Evolutionary conservation across 768 basidiomycete genomes (phyloP).

Genomic region (Panus rudis): DNA sequence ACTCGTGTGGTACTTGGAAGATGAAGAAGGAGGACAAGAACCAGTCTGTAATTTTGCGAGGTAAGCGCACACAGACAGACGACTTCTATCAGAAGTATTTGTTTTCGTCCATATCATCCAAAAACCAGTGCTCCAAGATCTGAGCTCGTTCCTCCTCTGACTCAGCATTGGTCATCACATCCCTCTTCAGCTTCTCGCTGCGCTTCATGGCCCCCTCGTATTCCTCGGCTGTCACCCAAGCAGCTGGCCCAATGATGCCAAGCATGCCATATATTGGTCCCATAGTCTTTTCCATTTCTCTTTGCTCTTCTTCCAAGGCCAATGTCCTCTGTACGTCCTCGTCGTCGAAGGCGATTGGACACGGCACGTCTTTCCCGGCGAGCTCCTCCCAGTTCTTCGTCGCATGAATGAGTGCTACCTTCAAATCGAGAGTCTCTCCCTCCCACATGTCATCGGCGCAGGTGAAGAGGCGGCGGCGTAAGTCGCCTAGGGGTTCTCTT

Average conservation of each 20-base stretch:
- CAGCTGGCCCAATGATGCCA: conserved; percentile 12
- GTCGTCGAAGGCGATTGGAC: conserved; percentile 18
- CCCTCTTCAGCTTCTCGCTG: conserved; percentile 14
- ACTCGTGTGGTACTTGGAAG: too few species aligned
- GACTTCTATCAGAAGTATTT: conserved; percentile 14
- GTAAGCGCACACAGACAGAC: too few species aligned
- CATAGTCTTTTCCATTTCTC: conserved; percentile 7
- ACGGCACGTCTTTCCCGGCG: conserved; percentile 14
- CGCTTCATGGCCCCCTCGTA: conserved; percentile 14
- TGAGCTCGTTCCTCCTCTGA: conserved; percentile 11
- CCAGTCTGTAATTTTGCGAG: too few species aligned
- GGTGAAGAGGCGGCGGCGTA: conserved; percentile 16
- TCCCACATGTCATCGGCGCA: conserved; percentile 19
- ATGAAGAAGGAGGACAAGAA: too few species aligned
- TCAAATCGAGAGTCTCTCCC: conserved; percentile 18
- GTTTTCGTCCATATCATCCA: conserved; percentile 21
- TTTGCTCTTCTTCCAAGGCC: conserved; percentile 12
- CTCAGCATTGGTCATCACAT: conserved; percentile 8
- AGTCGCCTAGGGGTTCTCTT: conserved; percentile 9
- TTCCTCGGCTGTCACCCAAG: conserved; percentile 18
- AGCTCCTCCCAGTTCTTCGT: conserved; percentile 15
- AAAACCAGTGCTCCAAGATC: conserved; percentile 16
- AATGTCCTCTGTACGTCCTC: conserved; percentile 15
- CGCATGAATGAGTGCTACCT: conserved; percentile 17
- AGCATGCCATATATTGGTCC: conserved; percentile 6